Conservation (phyloP, 1,284 basidiomycete species). For the Tremellales sp. region DNA sequence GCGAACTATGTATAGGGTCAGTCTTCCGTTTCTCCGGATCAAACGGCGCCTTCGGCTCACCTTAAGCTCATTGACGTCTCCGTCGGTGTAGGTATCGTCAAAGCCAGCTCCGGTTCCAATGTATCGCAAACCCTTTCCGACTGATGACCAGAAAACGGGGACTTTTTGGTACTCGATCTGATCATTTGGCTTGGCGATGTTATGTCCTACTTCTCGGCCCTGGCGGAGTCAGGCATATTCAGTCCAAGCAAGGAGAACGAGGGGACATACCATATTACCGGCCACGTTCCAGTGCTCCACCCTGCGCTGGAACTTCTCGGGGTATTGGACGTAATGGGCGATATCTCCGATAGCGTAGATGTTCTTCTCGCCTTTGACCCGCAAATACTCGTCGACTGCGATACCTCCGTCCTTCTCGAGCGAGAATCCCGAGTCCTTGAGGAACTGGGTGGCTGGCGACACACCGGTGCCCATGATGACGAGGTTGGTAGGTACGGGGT, state of each 20-base stretch:
- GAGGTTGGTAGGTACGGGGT: constrained; percentile 67
- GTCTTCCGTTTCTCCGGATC: no score
- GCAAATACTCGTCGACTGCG: constrained; percentile 72
- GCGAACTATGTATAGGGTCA: constrained; percentile 57
- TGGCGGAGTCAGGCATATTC: constrained; percentile 68
- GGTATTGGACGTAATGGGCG: constrained; percentile 69
- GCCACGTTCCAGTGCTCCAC: constrained; percentile 91
- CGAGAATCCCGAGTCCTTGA: constrained; percentile 61
- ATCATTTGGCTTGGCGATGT: constrained; percentile 55
- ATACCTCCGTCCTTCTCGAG: constrained; percentile 77
- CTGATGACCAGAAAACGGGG: constrained; percentile 77
- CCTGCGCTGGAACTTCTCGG: constrained; percentile 47
- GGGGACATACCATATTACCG: constrained; percentile 25
- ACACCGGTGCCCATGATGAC: constrained; percentile 89
- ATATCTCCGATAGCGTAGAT: constrained; percentile 91
- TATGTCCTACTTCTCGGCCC: constrained; percentile 74
- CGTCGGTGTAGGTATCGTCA: constrained; percentile 73
- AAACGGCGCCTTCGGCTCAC: no score
- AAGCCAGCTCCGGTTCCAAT: constrained; percentile 62
- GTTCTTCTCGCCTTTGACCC: constrained; percentile 59
- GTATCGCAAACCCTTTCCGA: constrained; percentile 76
- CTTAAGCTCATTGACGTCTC: constrained; percentile 72
- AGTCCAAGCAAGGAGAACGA: background rate
- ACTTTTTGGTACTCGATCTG: constrained; percentile 57
- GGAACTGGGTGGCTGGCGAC: constrained; percentile 74